These are phyloP conservation scores for Cyathus olla DNA, from an alignment of 1,284 basidiomycete species.

Conservation along the genomic window DNA sequence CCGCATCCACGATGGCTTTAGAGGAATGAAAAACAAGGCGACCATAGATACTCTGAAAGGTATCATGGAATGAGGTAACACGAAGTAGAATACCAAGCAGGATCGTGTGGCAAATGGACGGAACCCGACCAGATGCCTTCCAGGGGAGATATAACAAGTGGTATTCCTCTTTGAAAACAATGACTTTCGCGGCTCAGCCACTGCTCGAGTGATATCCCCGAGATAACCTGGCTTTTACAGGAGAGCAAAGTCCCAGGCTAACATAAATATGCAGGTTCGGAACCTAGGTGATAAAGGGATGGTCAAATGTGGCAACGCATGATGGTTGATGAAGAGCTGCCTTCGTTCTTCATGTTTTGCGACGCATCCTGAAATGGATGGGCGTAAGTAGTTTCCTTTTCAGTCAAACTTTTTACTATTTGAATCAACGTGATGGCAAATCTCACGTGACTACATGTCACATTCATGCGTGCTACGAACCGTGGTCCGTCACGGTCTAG, in stretches of 20 bases:
- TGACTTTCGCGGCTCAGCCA: neutral
- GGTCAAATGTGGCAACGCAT: neutral
- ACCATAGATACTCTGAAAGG: neutral
- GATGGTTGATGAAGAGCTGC: neutral
- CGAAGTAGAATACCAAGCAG: neutral
- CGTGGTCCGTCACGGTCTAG: too few species aligned
- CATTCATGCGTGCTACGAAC: too few species aligned
- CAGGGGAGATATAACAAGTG: neutral
- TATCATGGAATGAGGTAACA: neutral
- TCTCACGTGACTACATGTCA: too few species aligned
- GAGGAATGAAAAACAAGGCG: neutral
- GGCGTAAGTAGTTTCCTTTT: neutral
- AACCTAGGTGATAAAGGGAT: neutral
- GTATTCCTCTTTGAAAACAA: neutral
- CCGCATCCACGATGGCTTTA: slow-evolving; percentile 53
- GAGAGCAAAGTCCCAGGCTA: neutral
- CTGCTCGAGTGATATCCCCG: neutral
- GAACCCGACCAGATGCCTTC: neutral
- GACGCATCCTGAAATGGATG: neutral
- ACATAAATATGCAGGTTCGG: neutral
- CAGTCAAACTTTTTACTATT: neutral
- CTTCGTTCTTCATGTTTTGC: too few species aligned
- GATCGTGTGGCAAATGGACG: neutral
- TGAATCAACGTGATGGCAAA: too few species aligned
- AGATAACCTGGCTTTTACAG: neutral